Evolutionary conservation across 116 monocot genomes (phyloP).

Genomic region (Trichopus zeylanicus): DNA sequence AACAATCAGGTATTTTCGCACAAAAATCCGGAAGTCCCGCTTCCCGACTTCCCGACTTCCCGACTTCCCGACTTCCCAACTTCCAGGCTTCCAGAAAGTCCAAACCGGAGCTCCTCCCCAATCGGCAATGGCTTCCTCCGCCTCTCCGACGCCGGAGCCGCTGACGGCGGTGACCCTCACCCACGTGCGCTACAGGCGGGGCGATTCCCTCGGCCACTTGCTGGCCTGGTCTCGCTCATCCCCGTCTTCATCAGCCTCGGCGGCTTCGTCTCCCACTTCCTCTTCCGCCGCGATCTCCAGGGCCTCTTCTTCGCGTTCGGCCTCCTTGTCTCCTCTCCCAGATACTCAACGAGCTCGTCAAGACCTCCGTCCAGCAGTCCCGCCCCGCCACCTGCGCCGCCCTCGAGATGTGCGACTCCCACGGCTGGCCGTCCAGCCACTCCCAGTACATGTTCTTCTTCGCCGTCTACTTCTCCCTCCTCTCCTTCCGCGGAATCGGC

Average conservation of each 20-base stretch:
- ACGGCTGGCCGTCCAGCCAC: constrained; percentile 95
- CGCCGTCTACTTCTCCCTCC: constrained; percentile 67
- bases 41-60: too few relatives aligned
- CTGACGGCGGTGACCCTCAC: constrained; percentile 89
- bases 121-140: not conserved
- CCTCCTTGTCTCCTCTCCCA: constrained; percentile 68
- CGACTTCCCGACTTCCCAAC: too few relatives aligned
- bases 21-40: too few relatives aligned
- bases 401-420: constrained; percentile 86
- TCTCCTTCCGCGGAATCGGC: constrained; percentile 19
- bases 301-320: constrained; percentile 74
- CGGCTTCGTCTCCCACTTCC: constrained; percentile 87
- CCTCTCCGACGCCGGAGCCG: constrained; percentile 10
- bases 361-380: constrained; percentile 79
- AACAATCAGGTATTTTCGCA: too few relatives aligned
- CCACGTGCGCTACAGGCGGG: constrained; percentile 78
- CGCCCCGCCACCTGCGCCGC: constrained; percentile 73
- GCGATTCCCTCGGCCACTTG: constrained; percentile 69
- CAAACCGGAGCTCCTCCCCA: not conserved
- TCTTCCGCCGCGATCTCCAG: constrained; percentile 94
- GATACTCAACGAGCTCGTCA: constrained; percentile 82
- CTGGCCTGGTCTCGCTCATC: constrained; percentile 87
- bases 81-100: not conserved
- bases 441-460: constrained; percentile 99
- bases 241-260: constrained; percentile 92